Evolutionary conservation across 1,284 basidiomycete genomes (phyloP).

Genomic region (Athelia psychrophila): DNA sequence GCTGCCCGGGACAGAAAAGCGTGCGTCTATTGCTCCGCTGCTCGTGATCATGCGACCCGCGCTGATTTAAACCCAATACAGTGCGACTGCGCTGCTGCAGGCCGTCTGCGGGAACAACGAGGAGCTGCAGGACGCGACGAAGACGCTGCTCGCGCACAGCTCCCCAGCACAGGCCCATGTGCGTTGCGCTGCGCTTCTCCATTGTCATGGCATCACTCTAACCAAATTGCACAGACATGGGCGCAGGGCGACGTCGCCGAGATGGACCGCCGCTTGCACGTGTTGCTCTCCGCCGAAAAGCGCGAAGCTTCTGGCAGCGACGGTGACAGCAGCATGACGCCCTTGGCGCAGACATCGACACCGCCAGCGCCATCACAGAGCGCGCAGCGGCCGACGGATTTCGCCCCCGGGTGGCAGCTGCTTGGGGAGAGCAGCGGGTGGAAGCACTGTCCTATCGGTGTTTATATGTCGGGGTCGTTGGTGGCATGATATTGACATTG

Average conservation of each 20-base stretch:
- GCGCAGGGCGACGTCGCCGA: constrained; percentile 38
- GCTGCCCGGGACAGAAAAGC: constrained; percentile 26
- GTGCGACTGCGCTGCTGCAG: constrained; percentile 35
- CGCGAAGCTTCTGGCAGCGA: too few species aligned
- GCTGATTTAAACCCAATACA: constrained; percentile 18
- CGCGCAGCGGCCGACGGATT: neutral
- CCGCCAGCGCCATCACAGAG: neutral
- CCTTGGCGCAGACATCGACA: too few species aligned
- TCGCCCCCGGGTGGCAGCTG: constrained; percentile 48
- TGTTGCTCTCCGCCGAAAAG: constrained; percentile 26
- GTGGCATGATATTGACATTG: too few species aligned
- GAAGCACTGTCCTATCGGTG: constrained; percentile 66
- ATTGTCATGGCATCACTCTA: neutral
- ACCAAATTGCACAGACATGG: constrained; percentile 39
- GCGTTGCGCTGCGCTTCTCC: neutral
- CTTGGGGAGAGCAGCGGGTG: constrained; percentile 43
- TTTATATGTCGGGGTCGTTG: constrained; percentile 22
- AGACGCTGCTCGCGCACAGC: constrained; percentile 14
- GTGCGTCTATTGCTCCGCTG: constrained; percentile 25
- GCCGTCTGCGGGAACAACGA: constrained; percentile 34
- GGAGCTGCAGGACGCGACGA: constrained; percentile 30
- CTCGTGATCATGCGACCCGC: neutral
- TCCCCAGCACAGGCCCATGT: constrained; percentile 1
- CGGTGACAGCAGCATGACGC: too few species aligned
- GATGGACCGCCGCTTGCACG: constrained; percentile 53